Evolutionary conservation across 164 flowering plant species (phyloP).

Genomic region (Hamamelis virginiana): DNA sequence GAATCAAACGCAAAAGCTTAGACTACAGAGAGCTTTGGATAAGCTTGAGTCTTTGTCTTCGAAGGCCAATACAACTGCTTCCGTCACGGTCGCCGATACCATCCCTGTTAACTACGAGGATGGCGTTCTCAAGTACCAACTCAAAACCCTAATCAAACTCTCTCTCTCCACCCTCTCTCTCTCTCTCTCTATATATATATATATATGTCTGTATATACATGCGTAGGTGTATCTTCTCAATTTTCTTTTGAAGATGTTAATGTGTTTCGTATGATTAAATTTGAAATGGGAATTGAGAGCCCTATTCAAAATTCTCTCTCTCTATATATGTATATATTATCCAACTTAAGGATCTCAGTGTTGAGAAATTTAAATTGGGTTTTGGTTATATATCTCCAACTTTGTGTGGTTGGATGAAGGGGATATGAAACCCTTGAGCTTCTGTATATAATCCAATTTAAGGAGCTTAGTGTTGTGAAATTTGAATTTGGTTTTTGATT

Average conservation of each 20-base stretch:
- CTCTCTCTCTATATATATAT: neutral
- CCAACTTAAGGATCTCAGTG: no score
- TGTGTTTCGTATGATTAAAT: no score
- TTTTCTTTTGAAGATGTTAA: no score
- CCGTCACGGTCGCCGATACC: constrained; percentile 81
- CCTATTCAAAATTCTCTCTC: no score
- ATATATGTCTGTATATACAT: no score
- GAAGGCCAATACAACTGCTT: constrained; percentile 48
- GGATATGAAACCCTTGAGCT: constrained; percentile 90
- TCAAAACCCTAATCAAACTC: no score
- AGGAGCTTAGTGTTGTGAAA: no score
- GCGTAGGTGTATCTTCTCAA: neutral
- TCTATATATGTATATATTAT: no score
- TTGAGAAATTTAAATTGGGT: neutral
- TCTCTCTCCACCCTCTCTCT: neutral
- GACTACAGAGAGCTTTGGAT: constrained; percentile 66
- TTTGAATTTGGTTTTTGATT: neutral
- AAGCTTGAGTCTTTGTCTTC: constrained; percentile 62
- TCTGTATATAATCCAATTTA: neutral
- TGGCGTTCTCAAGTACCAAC: constrained; percentile 73
- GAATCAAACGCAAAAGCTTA: constrained; percentile 80
- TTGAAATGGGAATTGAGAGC: neutral
- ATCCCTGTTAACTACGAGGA: constrained; percentile 83
- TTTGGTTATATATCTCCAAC: neutral
- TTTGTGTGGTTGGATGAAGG: constrained; percentile 35